Base-by-base conservation (phyloP, 2,329 filamentous ascomycete genomes). In the Fusarium praegraminearum region DNA sequence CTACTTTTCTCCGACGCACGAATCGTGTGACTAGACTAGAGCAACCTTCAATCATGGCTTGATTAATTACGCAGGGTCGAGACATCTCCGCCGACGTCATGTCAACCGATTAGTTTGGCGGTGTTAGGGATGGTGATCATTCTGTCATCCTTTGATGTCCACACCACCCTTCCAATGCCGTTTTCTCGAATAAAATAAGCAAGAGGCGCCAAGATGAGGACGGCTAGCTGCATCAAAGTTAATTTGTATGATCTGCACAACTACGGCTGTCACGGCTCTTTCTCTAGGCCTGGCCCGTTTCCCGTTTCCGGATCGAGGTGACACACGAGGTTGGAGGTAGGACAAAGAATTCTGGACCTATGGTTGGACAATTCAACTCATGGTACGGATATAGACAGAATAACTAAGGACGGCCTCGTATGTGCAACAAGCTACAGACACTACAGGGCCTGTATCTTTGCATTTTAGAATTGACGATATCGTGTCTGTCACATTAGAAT, bases 51-150 rank as follows among this genome's bases (percentile, higher is more conserved):
- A 54, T 61, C 55, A 40, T 66, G 51, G 51, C 49, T 46, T 38
- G 40, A 53, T 54, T 41, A 18, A 12, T 44, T 50, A 16, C 18
- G 18, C 16, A 38, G 43, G 36, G 32, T 35, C 35, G 53, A 50
- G 38, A 20, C 30, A 46, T 55, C 57, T 49, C 67, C 63, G 22
- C 67, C 67, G 63, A 70, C 67, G 67, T 70, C 67, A 70, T 70
- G 36, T 32, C 47, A 20, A 32, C 22, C 43, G n/a, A 32, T 40
- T 18, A 32, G 36, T 28, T 41, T 10, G 11, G 22, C 44, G 44
- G 24, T 36, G 12, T 45, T 35, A 40, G 30, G 33, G 49, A 40
- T 30, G 62, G 26, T 38, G 47, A 59, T 45, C 52, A 28, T 35
- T 53, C 33, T 41, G 38, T 30, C 57, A 49, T 28, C 18, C 30